Conservation (phyloP, 2,329 filamentous ascomycete genomes). For the Calycina marina region DNA sequence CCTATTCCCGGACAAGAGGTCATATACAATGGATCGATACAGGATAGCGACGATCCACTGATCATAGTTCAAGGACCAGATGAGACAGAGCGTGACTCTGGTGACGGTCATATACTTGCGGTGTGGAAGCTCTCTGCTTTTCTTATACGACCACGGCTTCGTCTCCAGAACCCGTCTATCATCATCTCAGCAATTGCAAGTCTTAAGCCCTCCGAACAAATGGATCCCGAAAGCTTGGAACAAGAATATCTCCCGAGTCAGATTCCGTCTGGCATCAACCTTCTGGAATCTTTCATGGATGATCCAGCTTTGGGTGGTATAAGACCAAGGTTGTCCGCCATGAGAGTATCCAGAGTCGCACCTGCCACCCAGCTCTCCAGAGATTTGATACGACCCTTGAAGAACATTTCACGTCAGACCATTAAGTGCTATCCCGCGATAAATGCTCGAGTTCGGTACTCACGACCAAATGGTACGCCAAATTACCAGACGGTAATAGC, state of each 20-base stretch:
- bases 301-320: slow-evolving; percentile 46
- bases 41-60: slow-evolving; percentile 34
- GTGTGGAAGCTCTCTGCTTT: slow-evolving; percentile 47
- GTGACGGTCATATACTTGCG: slow-evolving; percentile 32
- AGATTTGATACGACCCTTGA: slow-evolving; percentile 47
- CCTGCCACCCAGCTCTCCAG: slow-evolving; percentile 46
- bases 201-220: slow-evolving; percentile 36
- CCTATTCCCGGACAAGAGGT: slow-evolving; percentile 37
- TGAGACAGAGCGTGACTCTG: slow-evolving; percentile 20
- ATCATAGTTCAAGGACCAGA: slow-evolving; percentile 30
- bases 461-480: slow-evolving; percentile 44
- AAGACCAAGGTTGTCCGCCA: slow-evolving; percentile 54
- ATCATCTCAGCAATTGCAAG: slow-evolving; percentile 50
- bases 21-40: slow-evolving; percentile 41
- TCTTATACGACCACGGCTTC: slow-evolving; percentile 43
- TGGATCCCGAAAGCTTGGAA: slow-evolving; percentile 27
- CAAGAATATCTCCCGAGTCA: slow-evolving; percentile 57
- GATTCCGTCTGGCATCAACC: slow-evolving; percentile 54
- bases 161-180: slow-evolving; percentile 50
- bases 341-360: slow-evolving; percentile 60
- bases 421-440: slow-evolving; percentile 54
- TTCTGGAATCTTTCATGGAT: slow-evolving; percentile 58
- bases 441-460: slow-evolving; percentile 60
- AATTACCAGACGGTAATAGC: slow-evolving; percentile 46
- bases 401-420: slow-evolving; percentile 45